Evolutionary conservation across 2,329 filamentous ascomycete species (phyloP), one percentile per base, ranked within the genome.

Genomic region (Aspergillus ochraceoroseus): DNA sequence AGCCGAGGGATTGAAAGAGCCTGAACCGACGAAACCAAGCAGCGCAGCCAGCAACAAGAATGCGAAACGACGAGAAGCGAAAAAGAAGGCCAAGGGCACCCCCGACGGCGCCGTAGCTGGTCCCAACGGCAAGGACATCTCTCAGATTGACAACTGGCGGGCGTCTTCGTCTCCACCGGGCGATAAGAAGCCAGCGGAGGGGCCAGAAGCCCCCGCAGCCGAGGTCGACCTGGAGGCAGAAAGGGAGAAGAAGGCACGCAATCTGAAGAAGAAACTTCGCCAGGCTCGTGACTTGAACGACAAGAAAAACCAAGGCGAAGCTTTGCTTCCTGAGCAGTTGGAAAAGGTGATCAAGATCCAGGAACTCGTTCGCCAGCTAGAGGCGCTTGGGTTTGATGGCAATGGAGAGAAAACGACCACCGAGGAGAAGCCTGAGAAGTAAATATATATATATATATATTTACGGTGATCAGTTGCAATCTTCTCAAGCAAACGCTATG

Each of bases 271-370:
- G 74, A 98, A 96, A 68, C 71, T 98, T 45, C 85, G 90, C 57
- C 92, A 98, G 64, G 90, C 92, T 3, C 84, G 82, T 53, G 92
- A 96, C 2, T 73, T 98, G 38, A 84, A 87, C 61, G 83, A 82
- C 56, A 95, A 95, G 74, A 94, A 94, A 65, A 86, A 94, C 15
- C 82, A 80, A 41, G 92, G 92, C 13, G 84, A 87, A 60, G 75
- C 79, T 3, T 68, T 98, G 46, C 73, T 96, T 17, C 90, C 89
- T 0, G 92, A 98, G 69, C 92, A 98, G 69, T 83, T 96, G 49
- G 88, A 90, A 54, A 98, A 98, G 70, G 87, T 98, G 40, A 94
- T 95, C 63, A 94, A 92, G 67, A 95, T 98, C 62, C 87, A 87
- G 48, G 92, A 98, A 70, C 75, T 98, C 35, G 82, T 95, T 43